Evolutionary conservation across 768 basidiomycete genomes (phyloP).

Genomic region (Gymnopilus dilepis): DNA sequence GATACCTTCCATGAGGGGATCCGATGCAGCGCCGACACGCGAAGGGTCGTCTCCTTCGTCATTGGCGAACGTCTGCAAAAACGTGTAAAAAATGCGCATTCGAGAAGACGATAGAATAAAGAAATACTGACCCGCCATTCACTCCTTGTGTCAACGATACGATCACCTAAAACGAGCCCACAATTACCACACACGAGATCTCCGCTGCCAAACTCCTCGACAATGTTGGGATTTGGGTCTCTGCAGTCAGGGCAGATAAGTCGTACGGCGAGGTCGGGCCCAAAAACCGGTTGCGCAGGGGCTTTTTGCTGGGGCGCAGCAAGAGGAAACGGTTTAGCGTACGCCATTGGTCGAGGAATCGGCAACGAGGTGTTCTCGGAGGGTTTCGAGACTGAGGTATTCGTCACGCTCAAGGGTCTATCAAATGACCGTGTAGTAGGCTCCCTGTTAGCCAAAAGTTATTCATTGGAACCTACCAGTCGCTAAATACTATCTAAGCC

Average conservation of each 20-base stretch:
- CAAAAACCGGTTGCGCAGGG: constrained; percentile 63
- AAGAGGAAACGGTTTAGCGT: constrained; percentile 81
- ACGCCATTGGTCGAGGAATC: constrained; percentile 57
- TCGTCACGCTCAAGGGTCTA: constrained; percentile 25
- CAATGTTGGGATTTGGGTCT: constrained; percentile 91
- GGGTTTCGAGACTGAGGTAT: constrained; percentile 22
- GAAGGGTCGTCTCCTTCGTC: constrained; percentile 99
- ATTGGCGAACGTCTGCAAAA: constrained; percentile 91
- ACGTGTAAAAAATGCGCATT: constrained; percentile 23
- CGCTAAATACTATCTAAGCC: constrained; percentile 21
- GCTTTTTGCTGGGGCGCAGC: constrained; percentile 61
- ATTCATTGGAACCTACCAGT: constrained; percentile 29
- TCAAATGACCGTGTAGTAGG: constrained; percentile 29
- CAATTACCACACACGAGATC: constrained; percentile 95
- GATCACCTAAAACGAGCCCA: constrained; percentile 94
- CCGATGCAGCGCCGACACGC: constrained; percentile 96
- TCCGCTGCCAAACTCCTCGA: constrained; percentile 97
- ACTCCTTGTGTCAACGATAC: constrained; percentile 96
- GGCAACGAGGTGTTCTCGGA: constrained; percentile 30
- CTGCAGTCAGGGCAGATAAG: constrained; percentile 96
- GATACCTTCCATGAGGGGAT: constrained; percentile 92
- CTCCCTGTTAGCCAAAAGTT: constrained; percentile 19
- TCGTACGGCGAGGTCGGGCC: constrained; percentile 85
- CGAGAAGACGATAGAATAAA: constrained; percentile 16
- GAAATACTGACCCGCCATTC: constrained; percentile 90